These are phyloP conservation scores for Xerocomellus amylosporus DNA, from an alignment of 768 basidiomycete species.

Conservation along the genomic window DNA sequence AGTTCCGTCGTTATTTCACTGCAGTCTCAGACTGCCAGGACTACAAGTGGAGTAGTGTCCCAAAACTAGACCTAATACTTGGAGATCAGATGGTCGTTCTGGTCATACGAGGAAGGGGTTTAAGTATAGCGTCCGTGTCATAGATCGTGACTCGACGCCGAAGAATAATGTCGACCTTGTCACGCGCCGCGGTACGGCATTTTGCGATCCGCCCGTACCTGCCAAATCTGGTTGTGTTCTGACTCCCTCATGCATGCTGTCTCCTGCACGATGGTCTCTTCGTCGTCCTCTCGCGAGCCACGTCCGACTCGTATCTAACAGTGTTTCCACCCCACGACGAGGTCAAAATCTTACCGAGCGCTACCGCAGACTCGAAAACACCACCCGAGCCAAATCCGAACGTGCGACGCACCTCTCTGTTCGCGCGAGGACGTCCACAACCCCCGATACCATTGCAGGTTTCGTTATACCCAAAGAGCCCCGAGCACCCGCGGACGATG, in stretches of 20 bases:
- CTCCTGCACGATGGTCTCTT: constrained; percentile 7
- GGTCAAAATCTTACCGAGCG: constrained; percentile 62
- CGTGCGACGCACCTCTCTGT: constrained; percentile 31
- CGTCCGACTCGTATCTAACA: constrained; percentile 9
- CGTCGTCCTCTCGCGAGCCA: not conserved
- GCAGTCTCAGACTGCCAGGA: too few species aligned
- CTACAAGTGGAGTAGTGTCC: too few species aligned
- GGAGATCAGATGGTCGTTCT: too few species aligned
- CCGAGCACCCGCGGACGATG: constrained; percentile 61
- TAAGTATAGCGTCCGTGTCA: too few species aligned
- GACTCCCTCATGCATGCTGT: constrained; percentile 18
- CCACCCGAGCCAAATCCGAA: constrained; percentile 44
- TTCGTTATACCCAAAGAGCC: constrained; percentile 60
- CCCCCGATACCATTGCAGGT: constrained; percentile 20
- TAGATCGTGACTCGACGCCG: too few species aligned
- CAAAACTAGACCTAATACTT: too few species aligned
- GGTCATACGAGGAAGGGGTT: too few species aligned
- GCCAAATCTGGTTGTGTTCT: too few species aligned
- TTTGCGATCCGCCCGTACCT: too few species aligned
- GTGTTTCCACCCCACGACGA: constrained; percentile 24
- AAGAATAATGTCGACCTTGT: too few species aligned
- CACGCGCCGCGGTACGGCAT: too few species aligned
- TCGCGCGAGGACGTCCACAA: not conserved
- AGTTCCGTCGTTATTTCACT: too few species aligned
- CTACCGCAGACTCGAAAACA: constrained; percentile 54